phyloP scores from a whole-genome alignment of 257 asterid genomes.

The Solanum neorickii region DNA sequence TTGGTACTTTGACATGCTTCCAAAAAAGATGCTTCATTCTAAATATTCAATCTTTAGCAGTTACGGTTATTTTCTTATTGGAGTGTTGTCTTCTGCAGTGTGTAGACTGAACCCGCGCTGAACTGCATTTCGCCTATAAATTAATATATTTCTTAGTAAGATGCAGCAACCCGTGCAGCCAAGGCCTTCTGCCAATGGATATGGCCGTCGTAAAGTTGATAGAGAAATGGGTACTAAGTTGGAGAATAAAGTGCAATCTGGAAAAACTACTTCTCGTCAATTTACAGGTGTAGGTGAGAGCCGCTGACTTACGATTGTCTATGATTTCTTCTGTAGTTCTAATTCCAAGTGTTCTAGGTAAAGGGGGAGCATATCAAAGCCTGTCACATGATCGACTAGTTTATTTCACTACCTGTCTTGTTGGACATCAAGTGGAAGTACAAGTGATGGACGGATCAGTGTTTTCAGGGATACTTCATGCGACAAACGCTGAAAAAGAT shows the following conservation, averaged over 20 bases:
- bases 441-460: constrained; percentile 86
- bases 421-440: constrained; percentile 92
- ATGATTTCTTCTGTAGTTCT: not conserved
- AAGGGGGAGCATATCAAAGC: constrained; percentile 48
- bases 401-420: constrained; percentile 60
- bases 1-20: not conserved
- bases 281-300: constrained; percentile 39
- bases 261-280: constrained; percentile 36
- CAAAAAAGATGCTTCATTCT: not conserved
- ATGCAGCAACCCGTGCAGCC: constrained; percentile 64
- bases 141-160: constrained; percentile 25
- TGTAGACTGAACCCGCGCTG: not conserved
- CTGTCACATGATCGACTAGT: constrained; percentile 58
- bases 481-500: constrained; percentile 63
- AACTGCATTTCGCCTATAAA: not conserved
- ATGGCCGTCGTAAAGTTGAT: constrained; percentile 42
- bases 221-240: not conserved
- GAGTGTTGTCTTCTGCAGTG: not conserved
- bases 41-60: not conserved
- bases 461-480: constrained; percentile 75
- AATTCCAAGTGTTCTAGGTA: constrained; percentile 27
- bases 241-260: constrained; percentile 28
- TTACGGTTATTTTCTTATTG: not conserved
- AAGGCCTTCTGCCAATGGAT: constrained; percentile 68
- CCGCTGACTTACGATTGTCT: not conserved